Percentiles rank a stretch among this genome's conserved stretches.
Evolutionary conservation across 1,139 yeast genomes (phyloP).

Genomic region (Hansenula sp.): DNA sequence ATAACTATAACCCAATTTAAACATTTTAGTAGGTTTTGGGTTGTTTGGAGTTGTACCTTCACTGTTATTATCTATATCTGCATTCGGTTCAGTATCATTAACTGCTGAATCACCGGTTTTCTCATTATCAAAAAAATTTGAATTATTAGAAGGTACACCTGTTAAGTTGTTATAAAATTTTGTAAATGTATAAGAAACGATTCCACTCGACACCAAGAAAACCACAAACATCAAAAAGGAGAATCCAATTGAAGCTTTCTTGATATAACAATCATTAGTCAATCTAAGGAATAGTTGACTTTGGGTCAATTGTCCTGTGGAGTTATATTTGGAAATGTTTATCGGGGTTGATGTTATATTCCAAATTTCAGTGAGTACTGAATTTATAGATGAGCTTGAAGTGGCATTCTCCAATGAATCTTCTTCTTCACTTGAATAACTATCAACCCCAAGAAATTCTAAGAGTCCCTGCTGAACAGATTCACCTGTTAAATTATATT

Average conservation of each 20-base stretch:
- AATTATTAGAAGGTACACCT: background rate
- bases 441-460: constrained; percentile 1
- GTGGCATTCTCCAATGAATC: background rate
- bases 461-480: background rate
- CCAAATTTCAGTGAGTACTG: constrained; percentile 1
- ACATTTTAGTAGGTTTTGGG: background rate
- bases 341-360: constrained; percentile 7
- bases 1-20: background rate
- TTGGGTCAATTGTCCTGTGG: constrained; percentile 5
- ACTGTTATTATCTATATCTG: background rate
- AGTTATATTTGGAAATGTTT: constrained; percentile 3
- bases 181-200: constrained; percentile 1
- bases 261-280: constrained; percentile 10
- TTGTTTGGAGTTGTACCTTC: background rate
- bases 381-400: background rate
- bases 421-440: background rate
- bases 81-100: too few species aligned
- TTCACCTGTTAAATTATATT: constrained; percentile 7
- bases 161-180: background rate
- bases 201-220: constrained; percentile 7
- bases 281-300: constrained; percentile 5
- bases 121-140: background rate
- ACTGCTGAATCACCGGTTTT: background rate
- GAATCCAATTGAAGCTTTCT: constrained; percentile 7
- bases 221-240: constrained; percentile 4